Evolutionary conservation across 805 yeast species (phyloP), one percentile per base, ranked within the genome.

Genomic region (Komagataella populi): DNA sequence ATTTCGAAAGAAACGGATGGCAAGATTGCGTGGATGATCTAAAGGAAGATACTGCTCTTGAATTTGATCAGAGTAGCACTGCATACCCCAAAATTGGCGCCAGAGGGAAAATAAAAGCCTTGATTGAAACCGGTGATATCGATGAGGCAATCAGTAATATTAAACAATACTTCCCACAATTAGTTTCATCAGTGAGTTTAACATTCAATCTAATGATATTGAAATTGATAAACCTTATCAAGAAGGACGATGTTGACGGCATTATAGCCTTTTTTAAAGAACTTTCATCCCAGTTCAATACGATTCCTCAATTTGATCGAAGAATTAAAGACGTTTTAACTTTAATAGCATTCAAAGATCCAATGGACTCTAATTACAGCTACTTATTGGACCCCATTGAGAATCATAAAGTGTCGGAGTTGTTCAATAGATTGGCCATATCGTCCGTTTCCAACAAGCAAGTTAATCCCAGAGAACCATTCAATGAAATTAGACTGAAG

Each of bases 291-390:
- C 10, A 8, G 5, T 30, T 30, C 14, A 14, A 30, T 30, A 30
- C 39, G n/a, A 30, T 30, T 30, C 39, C 39, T 10, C 39, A 30
- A 30, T 30, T 30, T 8, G 39, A 30, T 30, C 39, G 39, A 30
- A 30, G n/a, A 6, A 30, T 30, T 30, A 30, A 30, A 30, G 14
- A 30, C 39, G 39, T 30, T 30, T 30, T 30, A 8, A 30, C 78
- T 2, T 60, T 81, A 24, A 59, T 81, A 48, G 81, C 83, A 3
- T 80, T 73, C 55, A 71, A 72, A 7, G 67, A 78, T 50, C 83
- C 83, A 0, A 52, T 54, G 46, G 53, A 59, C 3, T 60, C 72
- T 3, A 61, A 59, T 36, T 68, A 67, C 47, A 71, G 73, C 16
- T 62, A 64, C 49, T 55, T 68, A 36, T 59, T 74, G 44, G 65